Conservation (phyloP, 2,329 filamentous ascomycete genomes). For the Nemania bipapillata region DNA sequence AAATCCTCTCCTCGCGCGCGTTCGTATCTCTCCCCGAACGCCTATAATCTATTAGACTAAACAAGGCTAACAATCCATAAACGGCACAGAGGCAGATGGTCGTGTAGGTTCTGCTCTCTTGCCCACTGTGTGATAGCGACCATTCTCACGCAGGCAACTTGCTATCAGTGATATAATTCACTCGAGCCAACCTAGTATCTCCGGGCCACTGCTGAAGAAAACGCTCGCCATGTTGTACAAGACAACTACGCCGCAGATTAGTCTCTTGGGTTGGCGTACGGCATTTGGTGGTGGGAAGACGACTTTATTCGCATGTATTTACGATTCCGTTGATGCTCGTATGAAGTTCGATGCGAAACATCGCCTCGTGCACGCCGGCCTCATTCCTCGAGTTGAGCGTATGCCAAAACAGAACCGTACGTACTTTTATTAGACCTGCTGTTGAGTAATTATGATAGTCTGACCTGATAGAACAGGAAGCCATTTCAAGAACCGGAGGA, state of each 20-base stretch:
- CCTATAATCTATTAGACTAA: neutral
- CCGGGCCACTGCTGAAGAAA: conserved; percentile 97
- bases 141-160: conserved; percentile 29
- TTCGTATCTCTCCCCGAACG: conserved; percentile 26
- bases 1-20: conserved; percentile 84
- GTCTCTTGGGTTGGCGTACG: conserved; percentile 97
- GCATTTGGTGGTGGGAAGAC: conserved; percentile 99
- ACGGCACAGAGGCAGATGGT: conserved; percentile 43
- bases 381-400: conserved; percentile 49
- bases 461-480: no score
- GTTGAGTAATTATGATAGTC: no score
- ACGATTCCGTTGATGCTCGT: conserved; percentile 97
- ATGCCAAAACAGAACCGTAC: no score
- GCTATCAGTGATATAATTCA: conserved; percentile 98
- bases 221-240: conserved; percentile 96
- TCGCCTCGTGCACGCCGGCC: conserved; percentile 92
- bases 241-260: conserved; percentile 96
- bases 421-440: no score
- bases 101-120: conserved; percentile 37
- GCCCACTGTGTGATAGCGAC: neutral
- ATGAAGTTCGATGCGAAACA: conserved; percentile 99
- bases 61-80: conserved; percentile 25
- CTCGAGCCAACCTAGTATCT: conserved; percentile 97
- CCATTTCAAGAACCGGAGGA: no score
- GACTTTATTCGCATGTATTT: conserved; percentile 93